Evolutionary conservation across 2,329 filamentous ascomycete genomes (phyloP), one percentile per base, ranked within the genome.

Genomic region (Fusarium sp.): DNA sequence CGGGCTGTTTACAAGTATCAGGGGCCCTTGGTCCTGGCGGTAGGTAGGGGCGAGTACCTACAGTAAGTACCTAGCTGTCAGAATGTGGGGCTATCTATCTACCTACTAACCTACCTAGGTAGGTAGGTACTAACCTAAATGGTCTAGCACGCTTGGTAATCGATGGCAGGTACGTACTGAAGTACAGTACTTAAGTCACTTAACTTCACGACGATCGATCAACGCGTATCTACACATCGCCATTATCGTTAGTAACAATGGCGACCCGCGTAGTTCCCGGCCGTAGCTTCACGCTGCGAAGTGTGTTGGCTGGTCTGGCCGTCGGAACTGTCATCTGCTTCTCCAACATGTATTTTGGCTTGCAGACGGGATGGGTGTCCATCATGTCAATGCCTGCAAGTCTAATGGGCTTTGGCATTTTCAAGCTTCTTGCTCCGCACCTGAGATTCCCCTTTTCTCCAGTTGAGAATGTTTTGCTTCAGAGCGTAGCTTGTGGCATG

Each of bases 331-430:
- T 98, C 56, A 97, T 98, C 75, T 96, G 92, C 76, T 97, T 97
- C 78, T 96, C 93, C 52, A 99, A 99, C 77, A 97, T 96, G 84
- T 99, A 98, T 79, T 99, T 99, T 77, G 96, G 96, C n/a, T 84
- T 99, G 32, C 96, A 98, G 81, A 96, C 93, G 27, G 83, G 83
- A 66, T 86, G 83, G 84, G 83, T 88, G 43, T 88, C 90, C 74
- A 92, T 93, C 71, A 98, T 99, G 96, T 92, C 93, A 17, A 97
- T 99, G 94, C 96, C 96, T 0, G 92, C 94, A 2, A 96, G 94
- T 22, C 83, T 99, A 62, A 93, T 99, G 75, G 95, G 96, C 3
- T 98, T 97, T 76, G 95, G 94, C 13, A 91, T 97, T 71, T 99
- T 99, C 84, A 93, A 92, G 74, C 85, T 90, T 7, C 79, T 97